Percentiles rank a stretch among this genome's conserved stretches.
These are phyloP conservation scores for Bipolaris cookei DNA, from an alignment of 2,329 filamentous ascomycete species.

Conservation along the genomic window DNA sequence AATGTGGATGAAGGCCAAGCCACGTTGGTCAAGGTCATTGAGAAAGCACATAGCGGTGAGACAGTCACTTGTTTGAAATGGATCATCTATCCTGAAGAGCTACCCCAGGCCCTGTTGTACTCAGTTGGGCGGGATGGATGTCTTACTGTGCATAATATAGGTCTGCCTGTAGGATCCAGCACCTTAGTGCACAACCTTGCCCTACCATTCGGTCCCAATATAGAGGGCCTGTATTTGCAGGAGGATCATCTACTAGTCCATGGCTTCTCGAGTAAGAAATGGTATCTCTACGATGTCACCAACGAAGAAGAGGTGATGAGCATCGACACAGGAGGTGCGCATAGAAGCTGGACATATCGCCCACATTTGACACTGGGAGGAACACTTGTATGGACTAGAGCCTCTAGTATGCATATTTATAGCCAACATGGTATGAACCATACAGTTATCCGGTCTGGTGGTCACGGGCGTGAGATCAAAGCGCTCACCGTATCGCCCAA, in stretches of 20 bases:
- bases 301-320: slow-evolving; percentile 71
- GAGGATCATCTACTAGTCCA: slow-evolving; percentile 67
- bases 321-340: slow-evolving; percentile 83
- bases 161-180: slow-evolving; percentile 29
- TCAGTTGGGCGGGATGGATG: slow-evolving; percentile 79
- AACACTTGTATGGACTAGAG: slow-evolving; percentile 77
- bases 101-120: slow-evolving; percentile 60
- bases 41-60: slow-evolving; percentile 59
- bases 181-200: slow-evolving; percentile 69
- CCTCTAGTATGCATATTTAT: slow-evolving; percentile 59
- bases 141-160: slow-evolving; percentile 67
- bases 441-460: slow-evolving; percentile 67
- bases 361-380: slow-evolving; percentile 45
- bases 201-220: slow-evolving; percentile 74
- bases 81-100: slow-evolving; percentile 44
- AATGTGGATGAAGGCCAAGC: slow-evolving; percentile 16
- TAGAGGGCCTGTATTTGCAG: slow-evolving; percentile 74
- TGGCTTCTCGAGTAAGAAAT: slow-evolving; percentile 80
- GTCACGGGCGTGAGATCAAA: slow-evolving; percentile 88
- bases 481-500: slow-evolving; percentile 57
- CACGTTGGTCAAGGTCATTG: slow-evolving; percentile 25
- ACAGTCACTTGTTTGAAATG: slow-evolving; percentile 70
- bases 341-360: slow-evolving; percentile 74
- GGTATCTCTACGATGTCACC: slow-evolving; percentile 82
- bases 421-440: slow-evolving; percentile 52